phyloP scores from a whole-genome alignment of 805 yeast genomes.

The Saccharomycopsis sp. region DNA sequence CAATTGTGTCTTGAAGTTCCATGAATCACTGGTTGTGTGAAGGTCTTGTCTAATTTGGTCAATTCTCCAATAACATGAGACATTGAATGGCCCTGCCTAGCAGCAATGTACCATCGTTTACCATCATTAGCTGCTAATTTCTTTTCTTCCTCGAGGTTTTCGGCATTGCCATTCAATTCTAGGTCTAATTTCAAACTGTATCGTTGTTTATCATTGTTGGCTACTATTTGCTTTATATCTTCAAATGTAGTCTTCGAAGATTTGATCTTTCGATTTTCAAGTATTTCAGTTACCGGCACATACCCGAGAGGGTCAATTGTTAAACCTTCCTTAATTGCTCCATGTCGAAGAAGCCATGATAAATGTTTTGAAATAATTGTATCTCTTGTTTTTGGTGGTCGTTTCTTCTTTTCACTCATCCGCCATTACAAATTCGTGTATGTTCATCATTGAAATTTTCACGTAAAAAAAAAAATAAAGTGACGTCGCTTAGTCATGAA shows the following conservation, averaged over 20 bases:
- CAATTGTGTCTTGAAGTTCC: constrained; percentile 61
- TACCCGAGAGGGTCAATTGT: constrained; percentile 63
- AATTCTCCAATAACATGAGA: constrained; percentile 35
- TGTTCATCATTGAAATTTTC: too few relatives aligned
- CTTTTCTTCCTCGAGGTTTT: neutral
- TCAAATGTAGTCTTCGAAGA: constrained; percentile 45
- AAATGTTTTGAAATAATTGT: constrained; percentile 62
- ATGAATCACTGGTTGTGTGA: constrained; percentile 60
- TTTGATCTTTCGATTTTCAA: constrained; percentile 53
- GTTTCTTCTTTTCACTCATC: too few relatives aligned
- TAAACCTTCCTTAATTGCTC: constrained; percentile 63
- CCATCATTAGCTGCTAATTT: constrained; percentile 1
- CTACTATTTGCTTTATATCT: constrained; percentile 58
- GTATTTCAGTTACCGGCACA: constrained; percentile 44
- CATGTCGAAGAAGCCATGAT: constrained; percentile 78
- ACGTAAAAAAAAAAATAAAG: too few relatives aligned
- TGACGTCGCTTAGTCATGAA: too few relatives aligned
- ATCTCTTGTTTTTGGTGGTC: constrained; percentile 33
- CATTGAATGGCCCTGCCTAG: constrained; percentile 89
- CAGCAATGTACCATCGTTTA: constrained; percentile 47
- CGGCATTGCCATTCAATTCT: neutral
- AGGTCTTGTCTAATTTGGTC: constrained; percentile 30
- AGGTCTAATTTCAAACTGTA: constrained; percentile 39
- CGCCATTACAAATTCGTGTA: too few relatives aligned
- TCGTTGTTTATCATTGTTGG: constrained; percentile 61